phyloP scores from a whole-genome alignment of 1,139 yeast species.

The Candida labiduridarum region DNA sequence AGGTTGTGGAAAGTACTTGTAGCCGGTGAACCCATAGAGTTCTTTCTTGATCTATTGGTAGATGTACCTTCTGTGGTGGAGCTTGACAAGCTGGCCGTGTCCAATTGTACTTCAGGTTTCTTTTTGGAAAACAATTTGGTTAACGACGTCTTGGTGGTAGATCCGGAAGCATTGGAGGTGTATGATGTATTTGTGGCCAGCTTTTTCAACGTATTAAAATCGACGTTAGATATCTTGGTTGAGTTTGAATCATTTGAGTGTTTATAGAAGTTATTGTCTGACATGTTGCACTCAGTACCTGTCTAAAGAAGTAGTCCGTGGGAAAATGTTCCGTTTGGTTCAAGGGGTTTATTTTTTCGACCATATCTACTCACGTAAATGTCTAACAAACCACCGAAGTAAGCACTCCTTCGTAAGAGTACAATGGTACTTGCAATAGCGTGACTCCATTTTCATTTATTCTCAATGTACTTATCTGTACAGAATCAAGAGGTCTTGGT shows the following conservation, averaged over 20 bases:
- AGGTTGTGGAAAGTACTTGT: constrained; percentile 36
- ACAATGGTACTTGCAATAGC: no score
- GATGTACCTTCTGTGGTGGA: constrained; percentile 15
- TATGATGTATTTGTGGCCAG: constrained; percentile 35
- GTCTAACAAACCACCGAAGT: no score
- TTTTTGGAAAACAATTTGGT: constrained; percentile 30
- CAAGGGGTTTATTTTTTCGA: no score
- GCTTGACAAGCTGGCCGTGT: constrained; percentile 31
- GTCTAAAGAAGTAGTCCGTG: no score
- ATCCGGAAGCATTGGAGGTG: constrained; percentile 24
- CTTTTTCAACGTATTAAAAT: constrained; percentile 42
- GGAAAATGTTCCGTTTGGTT: no score
- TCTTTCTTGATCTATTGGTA: constrained; percentile 20
- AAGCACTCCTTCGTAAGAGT: no score
- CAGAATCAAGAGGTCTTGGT: no score
- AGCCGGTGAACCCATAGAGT: constrained; percentile 37
- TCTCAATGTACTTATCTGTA: no score
- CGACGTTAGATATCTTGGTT: constrained; percentile 36
- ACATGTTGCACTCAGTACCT: background rate
- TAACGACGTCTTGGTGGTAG: constrained; percentile 30
- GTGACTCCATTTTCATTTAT: no score
- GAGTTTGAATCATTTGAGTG: constrained; percentile 26
- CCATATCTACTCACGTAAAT: no score
- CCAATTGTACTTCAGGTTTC: constrained; percentile 33
- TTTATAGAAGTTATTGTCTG: constrained; percentile 17